Conservation (phyloP, 257 asterid genomes). For the Gynochthodes officinalis region DNA sequence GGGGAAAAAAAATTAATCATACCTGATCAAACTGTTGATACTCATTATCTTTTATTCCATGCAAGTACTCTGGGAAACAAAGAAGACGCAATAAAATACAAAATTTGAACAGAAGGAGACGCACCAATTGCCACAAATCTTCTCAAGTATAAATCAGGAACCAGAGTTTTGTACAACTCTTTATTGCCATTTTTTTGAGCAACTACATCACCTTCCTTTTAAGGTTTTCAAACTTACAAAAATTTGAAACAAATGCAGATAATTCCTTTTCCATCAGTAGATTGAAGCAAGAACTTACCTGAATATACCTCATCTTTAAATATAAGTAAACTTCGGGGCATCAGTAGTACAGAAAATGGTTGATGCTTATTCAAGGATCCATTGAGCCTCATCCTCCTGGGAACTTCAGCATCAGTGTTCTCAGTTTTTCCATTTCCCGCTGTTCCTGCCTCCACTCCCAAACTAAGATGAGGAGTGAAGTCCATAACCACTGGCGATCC, state of each 20-base stretch:
- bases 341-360: constrained; percentile 66
- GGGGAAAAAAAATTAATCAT: constrained; percentile 13
- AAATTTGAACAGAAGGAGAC: neutral
- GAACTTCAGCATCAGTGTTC: constrained; percentile 19
- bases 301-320: constrained; percentile 82
- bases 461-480: constrained; percentile 69
- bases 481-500: constrained; percentile 88
- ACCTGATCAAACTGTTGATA: constrained; percentile 61
- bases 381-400: constrained; percentile 20
- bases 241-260: neutral
- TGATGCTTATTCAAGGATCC: constrained; percentile 26
- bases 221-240: neutral
- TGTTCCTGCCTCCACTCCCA: constrained; percentile 24
- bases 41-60: constrained; percentile 69
- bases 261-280: too few species aligned
- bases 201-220: neutral
- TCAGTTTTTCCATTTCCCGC: constrained; percentile 26
- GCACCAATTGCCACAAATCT: neutral
- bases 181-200: neutral
- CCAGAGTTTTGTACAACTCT: neutral
- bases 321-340: constrained; percentile 90
- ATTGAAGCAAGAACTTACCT: constrained; percentile 30
- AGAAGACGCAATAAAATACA: neutral
- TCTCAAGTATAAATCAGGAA: neutral
- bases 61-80: constrained; percentile 67